Conservation (phyloP, 345 rosid species). For the Citrus trifoliata region DNA sequence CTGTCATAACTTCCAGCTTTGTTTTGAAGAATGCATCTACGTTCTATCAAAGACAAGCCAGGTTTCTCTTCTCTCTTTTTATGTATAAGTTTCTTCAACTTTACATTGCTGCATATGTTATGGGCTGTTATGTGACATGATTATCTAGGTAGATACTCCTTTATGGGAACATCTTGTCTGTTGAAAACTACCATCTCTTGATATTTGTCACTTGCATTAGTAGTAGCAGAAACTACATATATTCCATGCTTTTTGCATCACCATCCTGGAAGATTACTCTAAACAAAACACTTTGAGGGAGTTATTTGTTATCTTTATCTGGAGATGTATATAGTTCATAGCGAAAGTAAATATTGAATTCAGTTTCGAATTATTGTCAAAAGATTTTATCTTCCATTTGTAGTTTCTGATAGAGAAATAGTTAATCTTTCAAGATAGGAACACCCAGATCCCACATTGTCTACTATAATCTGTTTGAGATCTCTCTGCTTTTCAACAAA, state of each 20-base stretch:
- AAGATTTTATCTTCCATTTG: background rate
- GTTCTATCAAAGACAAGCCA: slow-evolving; percentile 59
- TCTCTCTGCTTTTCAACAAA: background rate
- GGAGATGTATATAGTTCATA: background rate
- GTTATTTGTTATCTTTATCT: background rate
- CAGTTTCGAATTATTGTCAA: background rate
- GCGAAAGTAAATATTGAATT: background rate
- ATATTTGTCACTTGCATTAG: background rate
- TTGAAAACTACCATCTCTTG: background rate
- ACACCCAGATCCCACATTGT: background rate
- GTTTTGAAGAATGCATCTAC: slow-evolving; percentile 63
- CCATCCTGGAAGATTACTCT: background rate
- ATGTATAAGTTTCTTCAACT: background rate
- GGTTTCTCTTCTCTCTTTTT: slow-evolving; percentile 31
- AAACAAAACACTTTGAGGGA: background rate
- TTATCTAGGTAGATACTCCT: background rate
- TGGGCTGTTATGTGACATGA: background rate
- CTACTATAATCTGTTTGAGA: background rate
- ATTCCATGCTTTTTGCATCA: background rate
- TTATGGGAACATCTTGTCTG: background rate
- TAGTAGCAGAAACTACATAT: background rate
- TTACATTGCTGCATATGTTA: background rate
- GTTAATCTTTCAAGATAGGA: background rate
- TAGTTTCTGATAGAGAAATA: background rate
- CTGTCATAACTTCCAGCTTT: slow-evolving; percentile 47